Base-by-base conservation (phyloP, 495 filamentous ascomycete species). In the Penicillium simplicissimum region DNA sequence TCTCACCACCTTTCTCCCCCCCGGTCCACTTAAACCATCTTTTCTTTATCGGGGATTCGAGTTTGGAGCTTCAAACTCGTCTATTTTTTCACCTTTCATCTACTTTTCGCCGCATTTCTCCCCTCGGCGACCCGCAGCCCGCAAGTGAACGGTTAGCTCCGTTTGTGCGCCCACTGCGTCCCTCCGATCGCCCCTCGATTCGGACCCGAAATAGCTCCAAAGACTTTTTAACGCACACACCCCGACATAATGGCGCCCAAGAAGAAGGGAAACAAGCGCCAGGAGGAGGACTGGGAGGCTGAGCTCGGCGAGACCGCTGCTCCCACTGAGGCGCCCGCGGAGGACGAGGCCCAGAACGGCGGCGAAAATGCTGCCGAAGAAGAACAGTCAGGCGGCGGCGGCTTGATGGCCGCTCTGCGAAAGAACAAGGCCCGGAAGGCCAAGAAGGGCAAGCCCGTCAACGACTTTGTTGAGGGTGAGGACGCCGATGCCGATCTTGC, bases 281-380 rank as follows among this genome's bases (percentile, higher is more conserved):
- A 84, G 68, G 84, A 90, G 69, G 91, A 96, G 71, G 92, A 96
- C 80, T 98, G 96, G 95, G 95, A 99, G 69, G 87, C 90, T 38
- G 95, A 97, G n/a, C 82, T 97, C 14, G 94, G 91, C 63, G 96
- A 96, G 77, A 71, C 84, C 10, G 83, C 86, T 55, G 84, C 83
- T 37, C 74, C 79, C 35, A 76, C 79, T 5, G 76, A 79, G 35
- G 73, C 74, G 42, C 80, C 81, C 43, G 79, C 75, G 38, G 79
- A 82, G 52, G 80, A 81, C 38, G 74, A 81, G 3, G 63, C 68
- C 8, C 74, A 78, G 53, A 74, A 79, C 45, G 67, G 69, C 45
- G 66, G 66, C 43, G 76, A 69, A 23, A 81, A 77, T 34, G 82
- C 76, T 48, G 81, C 36, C 13, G 56, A 52, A 52, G 43, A 57